Base-by-base conservation (phyloP, 441 rosid species). In the Arabidopsis lyrata region DNA sequence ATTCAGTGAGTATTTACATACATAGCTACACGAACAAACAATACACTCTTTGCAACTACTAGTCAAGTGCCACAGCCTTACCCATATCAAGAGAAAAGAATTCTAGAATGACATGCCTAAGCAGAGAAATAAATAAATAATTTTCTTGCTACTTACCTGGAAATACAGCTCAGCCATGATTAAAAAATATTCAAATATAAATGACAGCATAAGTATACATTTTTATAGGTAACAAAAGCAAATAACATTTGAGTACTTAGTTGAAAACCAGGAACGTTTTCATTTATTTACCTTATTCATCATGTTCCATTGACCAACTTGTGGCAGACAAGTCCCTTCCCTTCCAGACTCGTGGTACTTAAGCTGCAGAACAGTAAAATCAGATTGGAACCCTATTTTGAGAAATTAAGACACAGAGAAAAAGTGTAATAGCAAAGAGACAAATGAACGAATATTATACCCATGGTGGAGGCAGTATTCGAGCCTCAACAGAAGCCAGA, bases 251-350 rank as follows among this genome's bases (percentile, higher is more conserved):
- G 47, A 48, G 47, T 20, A 29, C 8, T 27, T 24, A 48, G 16
- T n/a, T 58, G 16, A 70, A 48, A 60, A 36, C 5, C 36, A 36
- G 16, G 18, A 47, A 39, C 11, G 6, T 22, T 32, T 38, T 47
- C 36, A 63, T 35, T 56, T 15, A 52, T 24, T 35, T 83, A 95
- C 99, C 89, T 92, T 94, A 13, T 94, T 87, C 99, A 86, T 94
- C 99, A 94, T 94, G 59, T 92, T 94, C 99, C 99, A 94, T 45
- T 90, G 93, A 3, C 99, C 99, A 64, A 89, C 91, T 76, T 89
- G 89, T 48, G 99, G 99, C 31, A 85, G 80, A 77, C 97, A 90
- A 67, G 86, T 84, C 83, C 80, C 88, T 77, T 92, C 95, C 70
- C 89, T 83, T 15, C 97, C 97, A 1, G 95, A 90, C n/a, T 92